phyloP scores from a whole-genome alignment of 2,329 filamentous ascomycete genomes.

The Nothomitra cinnamomea region DNA sequence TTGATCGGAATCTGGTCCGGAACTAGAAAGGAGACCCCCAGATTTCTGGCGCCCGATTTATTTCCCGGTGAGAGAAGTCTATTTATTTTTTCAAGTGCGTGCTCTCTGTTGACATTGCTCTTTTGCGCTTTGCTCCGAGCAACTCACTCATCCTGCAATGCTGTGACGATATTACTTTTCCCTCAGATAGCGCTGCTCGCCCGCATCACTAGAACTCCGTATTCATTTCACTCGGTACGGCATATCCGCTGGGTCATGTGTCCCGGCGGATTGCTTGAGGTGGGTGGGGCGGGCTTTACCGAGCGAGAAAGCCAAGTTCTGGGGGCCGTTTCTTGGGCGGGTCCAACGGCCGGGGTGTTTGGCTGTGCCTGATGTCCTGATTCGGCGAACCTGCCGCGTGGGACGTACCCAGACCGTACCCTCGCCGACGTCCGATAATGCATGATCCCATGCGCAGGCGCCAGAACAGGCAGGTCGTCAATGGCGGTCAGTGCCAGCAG shows the following conservation, averaged over 20 bases:
- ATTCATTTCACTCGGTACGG: not conserved
- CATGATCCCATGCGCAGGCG: not conserved
- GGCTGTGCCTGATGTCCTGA: no score
- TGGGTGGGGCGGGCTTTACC: conserved; percentile 1
- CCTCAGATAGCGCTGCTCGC: no score
- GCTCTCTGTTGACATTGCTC: no score
- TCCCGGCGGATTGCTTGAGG: not conserved
- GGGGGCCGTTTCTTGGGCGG: not conserved
- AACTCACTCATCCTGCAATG: no score
- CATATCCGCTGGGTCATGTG: not conserved
- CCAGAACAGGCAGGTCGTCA: not conserved
- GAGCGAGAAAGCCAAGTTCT: not conserved
- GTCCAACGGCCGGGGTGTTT: not conserved
- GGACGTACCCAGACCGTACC: no score
- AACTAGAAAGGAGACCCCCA: not conserved
- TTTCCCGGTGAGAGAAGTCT: not conserved
- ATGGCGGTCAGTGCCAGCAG: not conserved
- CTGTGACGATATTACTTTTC: no score
- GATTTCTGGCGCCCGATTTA: not conserved
- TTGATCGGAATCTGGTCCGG: no score
- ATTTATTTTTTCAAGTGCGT: no score
- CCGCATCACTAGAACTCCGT: not conserved
- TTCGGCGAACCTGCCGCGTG: no score
- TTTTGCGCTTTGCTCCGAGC: no score
- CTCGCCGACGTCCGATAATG: no score